Conservation (phyloP, 768 basidiomycete genomes). For the Mycena epipterygia region DNA sequence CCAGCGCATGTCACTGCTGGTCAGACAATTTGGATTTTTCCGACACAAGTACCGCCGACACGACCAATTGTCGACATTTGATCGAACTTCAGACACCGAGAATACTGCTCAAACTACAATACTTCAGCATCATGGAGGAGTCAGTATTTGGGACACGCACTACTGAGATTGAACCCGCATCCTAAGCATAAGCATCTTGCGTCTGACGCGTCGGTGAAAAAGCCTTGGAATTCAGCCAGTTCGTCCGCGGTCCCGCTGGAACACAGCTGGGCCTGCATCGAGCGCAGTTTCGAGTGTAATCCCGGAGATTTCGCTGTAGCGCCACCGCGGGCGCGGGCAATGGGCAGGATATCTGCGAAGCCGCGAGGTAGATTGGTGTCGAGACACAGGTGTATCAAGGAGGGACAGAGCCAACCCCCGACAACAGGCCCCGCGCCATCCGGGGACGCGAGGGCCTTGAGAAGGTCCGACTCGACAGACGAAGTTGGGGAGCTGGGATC, state of each 20-base stretch:
- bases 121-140: not conserved
- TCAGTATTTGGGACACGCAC: not conserved
- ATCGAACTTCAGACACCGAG: not conserved
- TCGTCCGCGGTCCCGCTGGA: conserved; percentile 37
- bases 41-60: too few species aligned
- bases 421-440: conserved; percentile 27
- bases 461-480: conserved; percentile 34
- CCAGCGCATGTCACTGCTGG: too few species aligned
- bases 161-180: conserved; percentile 19
- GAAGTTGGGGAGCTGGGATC: conserved; percentile 7
- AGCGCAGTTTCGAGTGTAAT: conserved; percentile 36
- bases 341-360: conserved; percentile 35
- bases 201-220: conserved; percentile 17
- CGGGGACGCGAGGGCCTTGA: conserved; percentile 41
- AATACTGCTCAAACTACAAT: not conserved
- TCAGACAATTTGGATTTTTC: too few species aligned
- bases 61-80: too few species aligned
- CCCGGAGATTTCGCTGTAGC: not conserved
- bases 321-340: conserved; percentile 39
- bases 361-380: conserved; percentile 28
- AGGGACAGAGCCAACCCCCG: conserved; percentile 46
- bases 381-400: conserved; percentile 41
- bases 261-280: conserved; percentile 42
- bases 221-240: conserved; percentile 29
- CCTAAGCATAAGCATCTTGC: conserved; percentile 27